A percentile compares a stretch with the other conserved stretches of the same genome.
phyloP scores from a whole-genome alignment of 805 yeast genomes.

The Starmerella roubikii region DNA sequence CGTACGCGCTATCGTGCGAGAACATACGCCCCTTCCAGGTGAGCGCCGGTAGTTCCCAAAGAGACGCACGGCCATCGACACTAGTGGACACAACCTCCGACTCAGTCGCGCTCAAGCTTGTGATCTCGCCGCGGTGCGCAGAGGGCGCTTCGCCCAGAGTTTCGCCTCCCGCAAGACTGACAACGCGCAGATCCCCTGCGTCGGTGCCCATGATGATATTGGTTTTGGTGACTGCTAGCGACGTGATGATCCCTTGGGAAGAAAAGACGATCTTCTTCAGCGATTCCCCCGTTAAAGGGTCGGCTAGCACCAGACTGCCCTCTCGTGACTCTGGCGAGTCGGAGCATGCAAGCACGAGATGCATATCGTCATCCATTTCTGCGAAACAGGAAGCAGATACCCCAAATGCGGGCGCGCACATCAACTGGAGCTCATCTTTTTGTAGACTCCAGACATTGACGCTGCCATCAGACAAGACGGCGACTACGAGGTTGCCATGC shows the following conservation, averaged over 20 bases:
- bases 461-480: constrained; percentile 10
- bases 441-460: constrained; percentile 5
- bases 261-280: constrained; percentile 13
- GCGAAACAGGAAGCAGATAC: constrained; percentile 11
- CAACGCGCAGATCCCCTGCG: constrained; percentile 18
- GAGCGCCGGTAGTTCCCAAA: constrained; percentile 20
- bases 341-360: constrained; percentile 10
- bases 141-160: constrained; percentile 17
- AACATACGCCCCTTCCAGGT: constrained; percentile 20
- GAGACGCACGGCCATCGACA: constrained; percentile 21
- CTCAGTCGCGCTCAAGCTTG: constrained; percentile 5
- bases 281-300: constrained; percentile 17
- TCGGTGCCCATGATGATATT: constrained; percentile 14
- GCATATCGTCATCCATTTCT: constrained; percentile 5
- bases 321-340: constrained; percentile 4
- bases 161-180: constrained; percentile 16
- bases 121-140: constrained; percentile 19
- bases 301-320: constrained; percentile 13
- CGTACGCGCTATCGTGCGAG: constrained; percentile 19
- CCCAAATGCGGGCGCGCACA: constrained; percentile 4
- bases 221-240: constrained; percentile 9
- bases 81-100: constrained; percentile 15
- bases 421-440: constrained; percentile 1
- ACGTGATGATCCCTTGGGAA: constrained; percentile 5
- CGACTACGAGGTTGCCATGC: constrained; percentile 8